Base-by-base conservation (phyloP, 192 early-diverging fungal genomes). In the Rhizophagus prolifer region DNA sequence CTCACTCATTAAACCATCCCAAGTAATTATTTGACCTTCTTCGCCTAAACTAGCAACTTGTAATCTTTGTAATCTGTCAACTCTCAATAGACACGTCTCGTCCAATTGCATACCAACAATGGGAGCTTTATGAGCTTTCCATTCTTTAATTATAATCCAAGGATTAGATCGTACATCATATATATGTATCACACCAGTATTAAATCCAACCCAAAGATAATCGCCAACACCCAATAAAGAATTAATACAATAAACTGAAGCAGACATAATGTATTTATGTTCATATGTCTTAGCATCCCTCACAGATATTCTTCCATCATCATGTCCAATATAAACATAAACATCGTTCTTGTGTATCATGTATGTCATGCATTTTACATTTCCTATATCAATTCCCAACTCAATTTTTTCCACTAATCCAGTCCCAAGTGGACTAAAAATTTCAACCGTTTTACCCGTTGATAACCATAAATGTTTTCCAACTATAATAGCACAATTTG, bases 131-230 rank as follows among this genome's bases (percentile, higher is more conserved):
- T 91, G 88, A 7, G 90, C 93, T 63, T 84, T 78, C 87, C 93
- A 94, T 58, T 90, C 87, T 62, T 92, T 91, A 31, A 92, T 76
- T 6, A 88, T 88, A 7, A 77, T 81, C 67, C 88, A 86, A 2
- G 86, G 80, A 25, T 19, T 26, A 19, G 25, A 21, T 50, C 2
- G 79, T 0, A 84, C 81, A 79, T 95, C 92, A 44, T 90, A 92
- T 10, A 95, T 85, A 59, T 88, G 85, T 41, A 95, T 90, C 82
- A 90, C 93, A 25, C 94, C 94, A 47, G 91, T 94, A 10, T 86
- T 85, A 72, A 87, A 91, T 6, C 94, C 94, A 26, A 84, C 87
- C 94, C 94, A 95, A 13, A 94, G 76, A 79, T 83, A 81, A n/a
- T 90, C 86, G 9, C 86, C 89, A 0, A 94, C 86, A n/a, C 85